phyloP scores from a whole-genome alignment of 2,329 filamentous ascomycete genomes.

The Sclerotinia glacialis region DNA sequence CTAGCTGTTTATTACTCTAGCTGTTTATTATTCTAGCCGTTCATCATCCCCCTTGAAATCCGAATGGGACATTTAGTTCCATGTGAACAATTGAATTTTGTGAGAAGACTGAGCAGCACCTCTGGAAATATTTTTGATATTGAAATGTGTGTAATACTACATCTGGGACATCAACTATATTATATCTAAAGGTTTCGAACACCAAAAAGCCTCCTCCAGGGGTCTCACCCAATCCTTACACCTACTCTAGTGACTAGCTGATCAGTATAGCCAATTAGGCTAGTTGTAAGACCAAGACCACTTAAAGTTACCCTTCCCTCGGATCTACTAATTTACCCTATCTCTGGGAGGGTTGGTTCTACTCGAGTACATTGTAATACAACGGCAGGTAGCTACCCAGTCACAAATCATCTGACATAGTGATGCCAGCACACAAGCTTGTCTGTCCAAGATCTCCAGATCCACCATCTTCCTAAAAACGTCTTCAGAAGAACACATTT shows the following conservation, averaged over 20 bases:
- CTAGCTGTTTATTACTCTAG: too few relatives aligned
- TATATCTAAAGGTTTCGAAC: neutral
- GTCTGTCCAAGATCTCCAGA: neutral
- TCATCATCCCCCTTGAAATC: neutral
- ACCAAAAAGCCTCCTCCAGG: neutral
- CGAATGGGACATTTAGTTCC: neutral
- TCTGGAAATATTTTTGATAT: too few relatives aligned
- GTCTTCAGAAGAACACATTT: neutral
- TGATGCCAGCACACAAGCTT: neutral
- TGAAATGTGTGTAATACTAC: too few relatives aligned
- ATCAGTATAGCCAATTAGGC: neutral
- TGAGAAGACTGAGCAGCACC: neutral
- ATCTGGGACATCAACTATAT: neutral
- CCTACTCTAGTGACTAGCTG: neutral
- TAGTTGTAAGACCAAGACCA: neutral
- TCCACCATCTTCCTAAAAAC: neutral
- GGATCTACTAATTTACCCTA: conserved; percentile 1
- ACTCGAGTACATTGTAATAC: neutral
- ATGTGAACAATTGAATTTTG: neutral
- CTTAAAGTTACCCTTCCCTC: neutral
- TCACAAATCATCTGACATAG: neutral
- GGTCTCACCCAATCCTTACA: neutral
- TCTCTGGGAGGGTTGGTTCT: neutral
- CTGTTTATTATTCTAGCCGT: neutral
- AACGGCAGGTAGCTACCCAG: neutral